These are phyloP conservation scores for Pythium insidiosum DNA, from an alignment of 352 stramenopile species.

Conservation along the genomic window DNA sequence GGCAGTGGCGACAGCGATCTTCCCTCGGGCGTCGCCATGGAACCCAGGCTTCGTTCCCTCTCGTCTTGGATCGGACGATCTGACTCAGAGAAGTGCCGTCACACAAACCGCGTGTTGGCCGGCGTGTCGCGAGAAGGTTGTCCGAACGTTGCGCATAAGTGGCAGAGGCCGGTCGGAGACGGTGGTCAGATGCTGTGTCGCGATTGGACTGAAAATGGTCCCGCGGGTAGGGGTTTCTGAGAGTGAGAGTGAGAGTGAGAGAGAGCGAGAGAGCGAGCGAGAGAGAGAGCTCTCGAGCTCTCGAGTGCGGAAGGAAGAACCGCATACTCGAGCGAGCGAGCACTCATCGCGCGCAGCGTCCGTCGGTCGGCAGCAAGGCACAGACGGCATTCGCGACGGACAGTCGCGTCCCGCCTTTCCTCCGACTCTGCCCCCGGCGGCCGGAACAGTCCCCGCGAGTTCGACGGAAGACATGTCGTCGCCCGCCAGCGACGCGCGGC, in stretches of 20 bases:
- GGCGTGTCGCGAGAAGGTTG: background rate
- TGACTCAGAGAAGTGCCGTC: no score
- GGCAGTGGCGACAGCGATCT: no score
- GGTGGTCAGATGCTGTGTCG: background rate
- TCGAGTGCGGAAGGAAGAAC: background rate
- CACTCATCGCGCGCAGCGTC: background rate
- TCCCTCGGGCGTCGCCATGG: no score
- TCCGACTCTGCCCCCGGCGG: background rate
- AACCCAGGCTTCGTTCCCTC: no score
- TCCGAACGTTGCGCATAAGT: constrained; percentile 21
- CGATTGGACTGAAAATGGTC: constrained; percentile 21
- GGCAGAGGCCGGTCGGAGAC: constrained; percentile 15
- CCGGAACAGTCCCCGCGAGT: no score
- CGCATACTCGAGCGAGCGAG: constrained; percentile 2
- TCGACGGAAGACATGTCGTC: no score
- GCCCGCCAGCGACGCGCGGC: constrained; percentile 12
- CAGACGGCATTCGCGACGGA: no score
- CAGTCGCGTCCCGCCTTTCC: no score
- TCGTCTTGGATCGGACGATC: no score
- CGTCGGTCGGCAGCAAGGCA: no score
- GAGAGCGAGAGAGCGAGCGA: background rate
- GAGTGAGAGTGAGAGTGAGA: no score
- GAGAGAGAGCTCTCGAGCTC: background rate
- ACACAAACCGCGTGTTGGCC: no score
- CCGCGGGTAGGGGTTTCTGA: constrained; percentile 1